Conservation (phyloP, 2,329 filamentous ascomycete genomes). For the Gaeumannomyces tritici region DNA sequence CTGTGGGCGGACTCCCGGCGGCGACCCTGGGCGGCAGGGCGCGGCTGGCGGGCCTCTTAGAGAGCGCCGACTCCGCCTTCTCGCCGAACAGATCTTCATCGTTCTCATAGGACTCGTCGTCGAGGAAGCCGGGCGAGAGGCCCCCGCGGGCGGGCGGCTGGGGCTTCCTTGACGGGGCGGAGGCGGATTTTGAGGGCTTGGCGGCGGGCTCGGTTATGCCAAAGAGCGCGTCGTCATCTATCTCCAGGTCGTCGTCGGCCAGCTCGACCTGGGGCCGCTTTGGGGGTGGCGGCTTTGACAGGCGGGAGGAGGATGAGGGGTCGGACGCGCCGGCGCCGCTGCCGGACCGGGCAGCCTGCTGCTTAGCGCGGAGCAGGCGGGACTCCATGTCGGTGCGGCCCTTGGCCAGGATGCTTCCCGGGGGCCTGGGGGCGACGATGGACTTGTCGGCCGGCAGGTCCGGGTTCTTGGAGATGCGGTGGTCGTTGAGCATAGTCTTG, state of each 20-base stretch:
- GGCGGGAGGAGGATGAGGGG: background rate
- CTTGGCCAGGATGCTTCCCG: slow-evolving; percentile 1
- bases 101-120: background rate
- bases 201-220: background rate
- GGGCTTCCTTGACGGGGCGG: background rate
- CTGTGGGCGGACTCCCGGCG: slow-evolving; percentile 1
- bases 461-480: slow-evolving; percentile 28
- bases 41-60: background rate
- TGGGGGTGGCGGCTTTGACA: too few species aligned
- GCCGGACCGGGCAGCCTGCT: background rate
- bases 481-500: slow-evolving; percentile 42
- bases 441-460: slow-evolving; percentile 7
- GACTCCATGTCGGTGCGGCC: slow-evolving; percentile 3
- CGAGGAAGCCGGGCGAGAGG: background rate
- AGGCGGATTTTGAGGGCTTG: background rate
- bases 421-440: slow-evolving; percentile 7
- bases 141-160: background rate
- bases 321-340: too few species aligned
- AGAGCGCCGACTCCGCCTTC: background rate
- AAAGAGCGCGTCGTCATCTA: slow-evolving; percentile 1
- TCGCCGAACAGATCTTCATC: slow-evolving; percentile 3
- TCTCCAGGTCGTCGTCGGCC: slow-evolving; percentile 1
- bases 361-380: slow-evolving; percentile 1
- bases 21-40: too few species aligned
- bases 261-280: background rate